Base-by-base conservation (phyloP, 148 eudicot species). In the Pharnaceum exiguum region DNA sequence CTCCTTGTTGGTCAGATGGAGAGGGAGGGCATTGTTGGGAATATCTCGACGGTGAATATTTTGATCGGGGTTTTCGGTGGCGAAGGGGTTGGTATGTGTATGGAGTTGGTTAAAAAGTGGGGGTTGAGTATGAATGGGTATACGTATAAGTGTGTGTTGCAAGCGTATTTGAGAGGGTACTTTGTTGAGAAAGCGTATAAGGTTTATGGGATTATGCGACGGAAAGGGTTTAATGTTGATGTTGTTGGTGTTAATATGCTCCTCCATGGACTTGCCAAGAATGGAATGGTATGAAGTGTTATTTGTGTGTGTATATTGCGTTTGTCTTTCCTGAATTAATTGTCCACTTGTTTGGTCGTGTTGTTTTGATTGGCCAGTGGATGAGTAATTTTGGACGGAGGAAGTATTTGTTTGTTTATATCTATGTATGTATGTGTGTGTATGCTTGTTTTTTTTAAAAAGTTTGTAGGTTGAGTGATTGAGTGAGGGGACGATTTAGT, bases 1-100 rank as follows among this genome's bases (percentile, higher is more conserved):
- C 59, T 47, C 27, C 54, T 76, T 5, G 56, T 91, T 1, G 68
- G 40, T 23, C 79, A 85, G 32, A 91, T 91, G 96, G 90, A 79
- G 57, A 54, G 28, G 49, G 25, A 7, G 0, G 84, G 88, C 3
- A 70, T 80, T 0, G 56, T 25, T 7, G 95, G 98, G 39, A 85
- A 66, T 61, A 82, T 85, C n/a, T 77, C 90, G 31, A 88, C 96
- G 5, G 81, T 91, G 4, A 91, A 91, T 71, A 71, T 91, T 5
- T 60, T 91, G 81, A 77, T 91, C 30, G 94, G 94, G 8, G 77
- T 76, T 9, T 58, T 78, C 3, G 90, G 97, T n/a, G 15, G 76
- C 66, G 4, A 64, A 36, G 3, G 81, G 75, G 8, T 35, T 87
- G 62, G 90, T 79, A 55, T 67, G 82, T 83, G 96, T 51, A 70